phyloP scores from a whole-genome alignment of 768 basidiomycete species.

The Fistulinella prunicolor region DNA sequence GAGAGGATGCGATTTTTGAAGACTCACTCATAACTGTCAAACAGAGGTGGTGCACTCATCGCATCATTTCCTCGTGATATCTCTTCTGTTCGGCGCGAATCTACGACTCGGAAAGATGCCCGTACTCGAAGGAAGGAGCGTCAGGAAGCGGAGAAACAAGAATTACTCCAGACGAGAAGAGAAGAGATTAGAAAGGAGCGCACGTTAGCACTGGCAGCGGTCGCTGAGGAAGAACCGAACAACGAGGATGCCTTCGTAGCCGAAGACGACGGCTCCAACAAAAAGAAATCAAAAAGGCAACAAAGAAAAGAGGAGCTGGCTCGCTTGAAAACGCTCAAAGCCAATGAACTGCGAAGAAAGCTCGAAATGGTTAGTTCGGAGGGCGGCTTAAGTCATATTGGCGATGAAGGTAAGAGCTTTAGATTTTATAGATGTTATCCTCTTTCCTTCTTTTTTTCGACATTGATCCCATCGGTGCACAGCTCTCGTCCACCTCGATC shows the following conservation, averaged over 20 bases:
- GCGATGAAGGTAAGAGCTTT: slow-evolving; percentile 23
- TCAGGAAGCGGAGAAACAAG: slow-evolving; percentile 61
- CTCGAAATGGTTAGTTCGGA: slow-evolving; percentile 70
- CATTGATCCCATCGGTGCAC: neutral
- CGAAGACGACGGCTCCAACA: slow-evolving; percentile 66
- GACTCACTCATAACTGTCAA: neutral
- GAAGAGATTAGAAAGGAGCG: slow-evolving; percentile 77
- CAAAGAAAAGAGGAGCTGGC: slow-evolving; percentile 68
- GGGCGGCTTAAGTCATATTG: slow-evolving; percentile 50
- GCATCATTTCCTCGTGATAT: slow-evolving; percentile 75
- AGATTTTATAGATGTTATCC: neutral
- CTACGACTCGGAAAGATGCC: slow-evolving; percentile 81
- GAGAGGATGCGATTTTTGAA: too few species aligned
- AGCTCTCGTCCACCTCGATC: slow-evolving; percentile 70
- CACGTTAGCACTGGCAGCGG: slow-evolving; percentile 55
- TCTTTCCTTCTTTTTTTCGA: neutral
- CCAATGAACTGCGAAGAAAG: slow-evolving; percentile 74
- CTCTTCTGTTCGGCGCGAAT: slow-evolving; percentile 64
- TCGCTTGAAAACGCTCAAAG: slow-evolving; percentile 78
- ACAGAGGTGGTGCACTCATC: slow-evolving; percentile 64
- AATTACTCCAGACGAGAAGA: slow-evolving; percentile 79
- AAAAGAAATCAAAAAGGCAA: slow-evolving; percentile 19
- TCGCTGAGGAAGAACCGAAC: slow-evolving; percentile 67
- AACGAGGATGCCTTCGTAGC: slow-evolving; percentile 30
- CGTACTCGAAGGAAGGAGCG: slow-evolving; percentile 73